phyloP scores from a whole-genome alignment of 2,329 filamentous ascomycete species.

The Pseudogymnoascus sp. region DNA sequence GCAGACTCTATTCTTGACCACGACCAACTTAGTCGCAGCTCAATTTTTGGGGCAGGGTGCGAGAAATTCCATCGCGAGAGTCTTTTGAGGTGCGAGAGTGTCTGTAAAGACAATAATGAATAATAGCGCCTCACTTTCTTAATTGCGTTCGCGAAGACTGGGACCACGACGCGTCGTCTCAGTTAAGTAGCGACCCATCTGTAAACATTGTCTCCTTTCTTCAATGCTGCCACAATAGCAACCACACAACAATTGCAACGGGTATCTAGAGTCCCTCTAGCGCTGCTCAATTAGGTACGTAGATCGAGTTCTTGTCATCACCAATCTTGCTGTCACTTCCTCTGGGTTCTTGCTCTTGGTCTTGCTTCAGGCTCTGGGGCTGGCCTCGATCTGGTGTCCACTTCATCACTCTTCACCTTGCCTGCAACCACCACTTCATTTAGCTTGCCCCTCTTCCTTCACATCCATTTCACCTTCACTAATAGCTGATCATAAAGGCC shows the following conservation, averaged over 20 bases:
- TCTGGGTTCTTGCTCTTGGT: neutral
- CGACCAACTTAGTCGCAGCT: neutral
- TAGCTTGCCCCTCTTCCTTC: neutral
- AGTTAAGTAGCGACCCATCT: neutral
- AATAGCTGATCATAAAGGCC: neutral
- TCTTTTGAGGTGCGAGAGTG: neutral
- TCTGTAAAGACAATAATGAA: neutral
- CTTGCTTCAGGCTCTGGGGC: neutral
- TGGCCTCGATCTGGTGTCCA: neutral
- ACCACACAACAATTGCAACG: neutral
- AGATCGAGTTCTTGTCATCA: neutral
- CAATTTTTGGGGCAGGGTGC: neutral
- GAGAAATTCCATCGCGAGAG: neutral
- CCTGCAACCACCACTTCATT: neutral
- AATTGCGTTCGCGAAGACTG: neutral
- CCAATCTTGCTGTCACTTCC: neutral
- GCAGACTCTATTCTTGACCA: neutral
- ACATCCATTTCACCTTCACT: neutral
- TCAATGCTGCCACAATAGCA: neutral
- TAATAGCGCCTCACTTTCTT: neutral
- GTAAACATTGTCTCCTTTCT: neutral
- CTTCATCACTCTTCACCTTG: neutral
- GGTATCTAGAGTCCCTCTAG: slow-evolving; percentile 14
- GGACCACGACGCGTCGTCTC: neutral
- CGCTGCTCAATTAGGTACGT: slow-evolving; percentile 11